A percentile compares a stretch with the other conserved stretches of the same genome.
Conservation (phyloP, 768 basidiomycete genomes). For the Pleurotus eryngii region DNA sequence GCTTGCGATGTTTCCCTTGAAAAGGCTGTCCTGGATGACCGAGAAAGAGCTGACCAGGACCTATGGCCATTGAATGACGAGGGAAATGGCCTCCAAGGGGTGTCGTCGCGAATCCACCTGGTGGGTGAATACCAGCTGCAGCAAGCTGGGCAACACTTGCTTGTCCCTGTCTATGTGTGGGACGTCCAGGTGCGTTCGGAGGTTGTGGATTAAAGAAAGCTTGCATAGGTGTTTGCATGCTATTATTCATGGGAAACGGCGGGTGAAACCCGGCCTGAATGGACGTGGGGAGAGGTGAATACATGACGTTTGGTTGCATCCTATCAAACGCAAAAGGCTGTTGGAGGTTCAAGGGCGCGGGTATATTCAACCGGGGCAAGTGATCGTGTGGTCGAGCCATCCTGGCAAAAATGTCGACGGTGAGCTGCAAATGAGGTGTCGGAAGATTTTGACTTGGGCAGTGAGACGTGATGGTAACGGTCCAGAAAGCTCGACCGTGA, state of each 20-base stretch:
- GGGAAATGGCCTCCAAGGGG: slow-evolving; percentile 58
- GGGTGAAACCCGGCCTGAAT: slow-evolving; percentile 59
- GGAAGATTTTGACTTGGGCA: background rate
- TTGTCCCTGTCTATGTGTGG: slow-evolving; percentile 57
- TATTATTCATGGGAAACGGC: slow-evolving; percentile 41
- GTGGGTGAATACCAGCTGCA: slow-evolving; percentile 56
- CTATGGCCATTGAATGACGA: slow-evolving; percentile 44
- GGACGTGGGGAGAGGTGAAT: slow-evolving; percentile 63
- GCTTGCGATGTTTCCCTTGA: slow-evolving; percentile 59
- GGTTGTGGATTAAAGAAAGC: slow-evolving; percentile 54
- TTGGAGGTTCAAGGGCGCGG: slow-evolving; percentile 50
- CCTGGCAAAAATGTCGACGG: background rate
- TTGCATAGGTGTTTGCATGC: slow-evolving; percentile 75
- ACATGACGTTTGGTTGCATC: slow-evolving; percentile 40
- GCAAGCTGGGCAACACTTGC: slow-evolving; percentile 57
- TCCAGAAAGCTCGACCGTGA: background rate
- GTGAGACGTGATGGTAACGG: slow-evolving; percentile 1
- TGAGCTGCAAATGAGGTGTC: background rate
- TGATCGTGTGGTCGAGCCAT: slow-evolving; percentile 48
- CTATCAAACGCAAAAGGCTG: slow-evolving; percentile 45
- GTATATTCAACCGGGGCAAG: slow-evolving; percentile 57
- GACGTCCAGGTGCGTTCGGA: slow-evolving; percentile 49
- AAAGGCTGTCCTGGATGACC: slow-evolving; percentile 41
- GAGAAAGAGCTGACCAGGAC: slow-evolving; percentile 33
- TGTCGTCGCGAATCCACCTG: slow-evolving; percentile 51